Evolutionary conservation across 768 basidiomycete genomes (phyloP).

Genomic region (Trametes meyenii): DNA sequence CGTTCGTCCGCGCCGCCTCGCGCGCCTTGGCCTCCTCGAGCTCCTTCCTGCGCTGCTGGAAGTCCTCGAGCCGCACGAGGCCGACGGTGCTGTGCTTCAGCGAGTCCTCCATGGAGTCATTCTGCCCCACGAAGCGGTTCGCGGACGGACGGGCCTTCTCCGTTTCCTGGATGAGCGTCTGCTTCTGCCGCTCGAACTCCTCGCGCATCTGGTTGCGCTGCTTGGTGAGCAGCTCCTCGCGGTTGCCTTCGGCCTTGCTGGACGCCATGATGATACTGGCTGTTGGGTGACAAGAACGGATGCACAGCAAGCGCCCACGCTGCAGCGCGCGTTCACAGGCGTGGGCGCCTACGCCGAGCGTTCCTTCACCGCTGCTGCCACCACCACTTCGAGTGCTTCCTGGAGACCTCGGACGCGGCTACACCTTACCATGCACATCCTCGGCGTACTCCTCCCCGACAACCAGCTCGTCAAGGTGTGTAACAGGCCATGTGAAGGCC

Average conservation of each 20-base stretch:
- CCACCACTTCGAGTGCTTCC: neutral
- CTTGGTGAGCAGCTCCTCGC: constrained; percentile 84
- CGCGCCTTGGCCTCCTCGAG: constrained; percentile 90
- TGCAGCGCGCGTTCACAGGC: constrained; percentile 21
- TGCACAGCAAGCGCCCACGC: constrained; percentile 30
- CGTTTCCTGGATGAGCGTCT: constrained; percentile 82
- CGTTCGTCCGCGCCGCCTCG: constrained; percentile 82
- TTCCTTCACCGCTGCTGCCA: constrained; percentile 9
- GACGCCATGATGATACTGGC: constrained; percentile 67
- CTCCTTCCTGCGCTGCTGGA: constrained; percentile 85
- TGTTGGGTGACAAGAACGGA: constrained; percentile 9
- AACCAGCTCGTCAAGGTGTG: constrained; percentile 73
- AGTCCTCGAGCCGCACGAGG: constrained; percentile 89
- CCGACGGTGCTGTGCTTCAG: constrained; percentile 92
- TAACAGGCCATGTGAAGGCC: neutral
- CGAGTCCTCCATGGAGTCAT: constrained; percentile 92
- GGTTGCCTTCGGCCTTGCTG: constrained; percentile 80
- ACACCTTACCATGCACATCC: constrained; percentile 59
- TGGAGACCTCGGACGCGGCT: too few species aligned
- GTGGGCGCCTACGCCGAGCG: constrained; percentile 7
- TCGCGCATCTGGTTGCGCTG: constrained; percentile 80
- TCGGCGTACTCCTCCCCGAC: constrained; percentile 84
- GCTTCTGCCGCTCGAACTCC: constrained; percentile 81
- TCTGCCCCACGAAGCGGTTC: constrained; percentile 90
- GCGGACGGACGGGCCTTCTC: constrained; percentile 88